Evolutionary conservation across 148 eudicot genomes (phyloP), one percentile per base, ranked within the genome.

Genomic region (Fagopyrum tataricum): DNA sequence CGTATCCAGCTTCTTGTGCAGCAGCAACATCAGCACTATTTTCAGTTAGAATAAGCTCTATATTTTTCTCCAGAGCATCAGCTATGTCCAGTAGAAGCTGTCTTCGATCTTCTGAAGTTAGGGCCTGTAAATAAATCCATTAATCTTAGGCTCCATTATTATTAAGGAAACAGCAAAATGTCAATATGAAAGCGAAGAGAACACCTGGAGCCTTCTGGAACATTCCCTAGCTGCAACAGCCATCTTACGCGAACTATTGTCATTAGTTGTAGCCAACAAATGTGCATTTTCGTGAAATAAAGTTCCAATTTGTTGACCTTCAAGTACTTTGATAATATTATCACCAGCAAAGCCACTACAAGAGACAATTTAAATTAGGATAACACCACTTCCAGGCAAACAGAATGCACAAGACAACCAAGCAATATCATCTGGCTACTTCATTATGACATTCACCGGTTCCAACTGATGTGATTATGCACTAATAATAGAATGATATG

Each of bases 151-250:
- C 37, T 59, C 66, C 14, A 37, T 64, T 37, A 61, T 24, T 39
- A 4, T 21, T 39, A 37, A 39, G 37, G 69, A 64, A 64, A 64
- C 37, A 26, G 15, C 0, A 41, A 23, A 8, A 23, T 13, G 8
- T 69, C 18, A 37, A 51, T 41, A 44, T 59, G 48, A 73, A 67
- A 24, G 9, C 37, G 71, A 61, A 26, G 68, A 73, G 44, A 40
- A 68, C 76, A 95, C 98, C 96, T 95, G 99, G 74, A 95, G 93
- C 74, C 82, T 79, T 72, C 97, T 83, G 31, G 97, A 95, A 83
- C 92, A 76, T 61, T 90, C 99, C 77, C 96, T 88, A 8, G 99
- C 97, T 4, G 97, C 87, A 75, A 90, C 91, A 53, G 99, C 99
- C 97, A 94, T 94, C 23, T 88, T 90, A 42, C 97, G 90, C 0